These are phyloP conservation scores for Claviceps paspali DNA, from an alignment of 2,329 filamentous ascomycete genomes.

Conservation along the genomic window DNA sequence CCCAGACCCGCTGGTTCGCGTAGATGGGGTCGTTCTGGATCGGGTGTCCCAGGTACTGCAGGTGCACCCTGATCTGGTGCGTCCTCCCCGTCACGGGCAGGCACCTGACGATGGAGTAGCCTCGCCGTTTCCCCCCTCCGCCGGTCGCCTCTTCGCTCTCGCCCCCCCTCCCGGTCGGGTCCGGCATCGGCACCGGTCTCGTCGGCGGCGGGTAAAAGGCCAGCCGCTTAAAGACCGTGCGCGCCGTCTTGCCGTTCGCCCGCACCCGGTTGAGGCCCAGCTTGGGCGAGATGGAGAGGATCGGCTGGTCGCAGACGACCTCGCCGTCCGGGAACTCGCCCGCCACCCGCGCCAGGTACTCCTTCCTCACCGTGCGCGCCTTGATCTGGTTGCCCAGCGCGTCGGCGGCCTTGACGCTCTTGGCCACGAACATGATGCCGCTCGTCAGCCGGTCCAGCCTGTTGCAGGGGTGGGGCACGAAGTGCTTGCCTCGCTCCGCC, in stretches of 20 bases:
- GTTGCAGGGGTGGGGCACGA: slow-evolving; percentile 61
- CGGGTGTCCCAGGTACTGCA: slow-evolving; percentile 87
- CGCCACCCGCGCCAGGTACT: slow-evolving; percentile 84
- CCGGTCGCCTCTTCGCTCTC: no score
- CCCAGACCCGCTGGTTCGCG: slow-evolving; percentile 86
- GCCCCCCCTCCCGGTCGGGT: no score
- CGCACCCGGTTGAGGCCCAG: slow-evolving; percentile 88
- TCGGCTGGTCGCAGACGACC: slow-evolving; percentile 82
- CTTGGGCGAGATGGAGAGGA: slow-evolving; percentile 87
- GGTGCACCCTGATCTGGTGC: slow-evolving; percentile 85
- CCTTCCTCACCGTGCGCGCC: slow-evolving; percentile 73
- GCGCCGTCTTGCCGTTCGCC: slow-evolving; percentile 77
- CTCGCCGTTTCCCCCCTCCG: slow-evolving; percentile 44
- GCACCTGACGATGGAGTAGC: slow-evolving; percentile 91
- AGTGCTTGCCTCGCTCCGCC: slow-evolving; percentile 46
- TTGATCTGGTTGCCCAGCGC: slow-evolving; percentile 61
- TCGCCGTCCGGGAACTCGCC: slow-evolving; percentile 87
- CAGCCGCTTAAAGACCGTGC: slow-evolving; percentile 79
- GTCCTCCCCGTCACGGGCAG: slow-evolving; percentile 86
- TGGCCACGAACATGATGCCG: slow-evolving; percentile 96
- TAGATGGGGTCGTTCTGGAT: slow-evolving; percentile 98
- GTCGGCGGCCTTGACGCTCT: slow-evolving; percentile 67
- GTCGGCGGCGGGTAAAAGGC: slow-evolving; percentile 67
- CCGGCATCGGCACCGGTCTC: no score
- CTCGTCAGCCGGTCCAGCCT: slow-evolving; percentile 87